These are phyloP conservation scores for Coprinopsis cinerea DNA, from an alignment of 768 basidiomycete genomes.

Conservation along the genomic window DNA sequence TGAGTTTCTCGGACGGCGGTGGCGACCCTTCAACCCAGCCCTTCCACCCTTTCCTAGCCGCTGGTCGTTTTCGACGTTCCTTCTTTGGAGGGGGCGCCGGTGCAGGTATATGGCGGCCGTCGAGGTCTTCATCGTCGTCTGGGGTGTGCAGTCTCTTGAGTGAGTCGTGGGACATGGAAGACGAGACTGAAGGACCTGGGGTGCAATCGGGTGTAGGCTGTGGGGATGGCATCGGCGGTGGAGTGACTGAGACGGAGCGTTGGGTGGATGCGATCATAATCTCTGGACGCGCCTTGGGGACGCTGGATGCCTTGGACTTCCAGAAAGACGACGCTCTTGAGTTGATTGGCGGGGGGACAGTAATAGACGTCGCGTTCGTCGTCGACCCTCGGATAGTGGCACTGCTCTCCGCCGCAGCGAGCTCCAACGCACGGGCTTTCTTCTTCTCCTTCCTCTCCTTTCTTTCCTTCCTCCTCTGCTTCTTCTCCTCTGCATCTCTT, in stretches of 20 bases:
- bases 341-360: not conserved
- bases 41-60: conserved; percentile 82
- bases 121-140: conserved; percentile 47
- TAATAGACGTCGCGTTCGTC: not conserved
- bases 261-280: conserved; percentile 68
- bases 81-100: conserved; percentile 22
- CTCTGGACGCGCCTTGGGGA: conserved; percentile 49
- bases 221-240: conserved; percentile 50
- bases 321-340: conserved; percentile 44
- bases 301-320: conserved; percentile 23
- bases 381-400: not conserved
- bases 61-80: conserved; percentile 52
- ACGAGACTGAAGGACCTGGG: conserved; percentile 70
- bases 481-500: conserved; percentile 50
- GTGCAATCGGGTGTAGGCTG: conserved; percentile 62
- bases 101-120: conserved; percentile 18
- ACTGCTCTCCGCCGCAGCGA: conserved; percentile 2
- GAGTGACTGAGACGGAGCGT: conserved; percentile 69
- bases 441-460: conserved; percentile 49
- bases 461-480: too few species aligned
- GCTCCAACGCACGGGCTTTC: conserved; percentile 21
- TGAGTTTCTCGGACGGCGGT: conserved; percentile 71
- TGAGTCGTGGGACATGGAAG: conserved; percentile 68
- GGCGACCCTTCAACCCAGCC: conserved; percentile 88
- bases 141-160: conserved; percentile 78